Conservation (phyloP, 2,329 filamentous ascomycete genomes). For the Claviceps pusilla region DNA sequence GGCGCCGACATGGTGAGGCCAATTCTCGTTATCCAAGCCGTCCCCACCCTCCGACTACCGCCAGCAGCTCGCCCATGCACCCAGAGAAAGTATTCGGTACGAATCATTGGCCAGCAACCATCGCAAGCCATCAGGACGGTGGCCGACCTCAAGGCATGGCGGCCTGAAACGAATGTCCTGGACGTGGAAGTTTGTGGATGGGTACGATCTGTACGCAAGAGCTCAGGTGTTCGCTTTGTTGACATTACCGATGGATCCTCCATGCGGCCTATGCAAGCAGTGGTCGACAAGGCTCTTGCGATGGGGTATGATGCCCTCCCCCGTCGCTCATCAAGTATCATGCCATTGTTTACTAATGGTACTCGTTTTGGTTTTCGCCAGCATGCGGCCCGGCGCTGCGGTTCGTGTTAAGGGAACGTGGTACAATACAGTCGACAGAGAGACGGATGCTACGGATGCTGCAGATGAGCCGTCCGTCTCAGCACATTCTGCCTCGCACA, state of each 20-base stretch:
- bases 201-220: constrained; percentile 70
- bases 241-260: constrained; percentile 80
- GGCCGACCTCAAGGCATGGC: constrained; percentile 41
- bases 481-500: constrained; percentile 1
- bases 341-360: background rate
- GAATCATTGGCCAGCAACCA: constrained; percentile 11
- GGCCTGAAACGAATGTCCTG: constrained; percentile 26
- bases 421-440: constrained; percentile 24
- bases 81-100: constrained; percentile 20
- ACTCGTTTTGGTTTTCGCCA: constrained; percentile 20
- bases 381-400: constrained; percentile 67
- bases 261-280: constrained; percentile 61
- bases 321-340: constrained; percentile 2
- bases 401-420: constrained; percentile 66
- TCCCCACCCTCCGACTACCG: background rate
- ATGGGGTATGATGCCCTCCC: constrained; percentile 45
- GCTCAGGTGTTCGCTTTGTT: constrained; percentile 73
- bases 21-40: background rate
- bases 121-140: constrained; percentile 28
- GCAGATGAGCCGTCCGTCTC: constrained; percentile 1
- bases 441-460: background rate
- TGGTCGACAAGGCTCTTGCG: constrained; percentile 57
- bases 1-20: background rate
- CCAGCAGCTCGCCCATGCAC: background rate
- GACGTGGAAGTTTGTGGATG: constrained; percentile 58